phyloP scores from a whole-genome alignment of 441 rosid species.

The Populus tomentosa region DNA sequence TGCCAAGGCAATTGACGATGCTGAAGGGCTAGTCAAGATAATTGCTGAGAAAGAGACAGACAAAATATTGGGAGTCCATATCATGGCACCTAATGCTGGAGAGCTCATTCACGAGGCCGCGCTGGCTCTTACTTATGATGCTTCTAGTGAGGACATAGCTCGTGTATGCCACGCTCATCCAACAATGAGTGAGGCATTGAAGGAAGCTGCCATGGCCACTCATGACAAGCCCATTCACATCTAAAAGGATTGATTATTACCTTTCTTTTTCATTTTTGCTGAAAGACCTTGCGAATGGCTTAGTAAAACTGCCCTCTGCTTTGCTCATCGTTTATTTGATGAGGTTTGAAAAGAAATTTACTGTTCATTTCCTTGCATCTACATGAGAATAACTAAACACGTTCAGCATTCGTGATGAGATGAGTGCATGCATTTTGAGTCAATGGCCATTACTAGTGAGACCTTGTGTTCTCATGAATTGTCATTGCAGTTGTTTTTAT shows the following conservation, averaged over 20 bases:
- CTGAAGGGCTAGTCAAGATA: constrained; percentile 90
- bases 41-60: constrained; percentile 94
- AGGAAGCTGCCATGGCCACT: constrained; percentile 99
- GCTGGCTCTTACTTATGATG: constrained; percentile 81
- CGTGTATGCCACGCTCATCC: constrained; percentile 99
- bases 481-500: neutral
- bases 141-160: constrained; percentile 92
- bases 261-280: constrained; percentile 14
- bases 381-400: neutral
- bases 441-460: too few species aligned
- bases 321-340: neutral
- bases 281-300: constrained; percentile 14
- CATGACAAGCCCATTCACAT: constrained; percentile 98
- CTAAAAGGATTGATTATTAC: constrained; percentile 26
- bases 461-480: neutral
- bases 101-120: constrained; percentile 97
- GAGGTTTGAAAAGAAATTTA: neutral
- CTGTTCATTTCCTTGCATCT: neutral
- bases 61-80: constrained; percentile 95
- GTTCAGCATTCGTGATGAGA: neutral
- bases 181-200: constrained; percentile 97
- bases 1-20: constrained; percentile 93
- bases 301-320: neutral
- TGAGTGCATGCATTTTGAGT: neutral
- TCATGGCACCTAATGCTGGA: constrained; percentile 96